phyloP scores from a whole-genome alignment of 768 basidiomycete species.

The Trametes meyenii region DNA sequence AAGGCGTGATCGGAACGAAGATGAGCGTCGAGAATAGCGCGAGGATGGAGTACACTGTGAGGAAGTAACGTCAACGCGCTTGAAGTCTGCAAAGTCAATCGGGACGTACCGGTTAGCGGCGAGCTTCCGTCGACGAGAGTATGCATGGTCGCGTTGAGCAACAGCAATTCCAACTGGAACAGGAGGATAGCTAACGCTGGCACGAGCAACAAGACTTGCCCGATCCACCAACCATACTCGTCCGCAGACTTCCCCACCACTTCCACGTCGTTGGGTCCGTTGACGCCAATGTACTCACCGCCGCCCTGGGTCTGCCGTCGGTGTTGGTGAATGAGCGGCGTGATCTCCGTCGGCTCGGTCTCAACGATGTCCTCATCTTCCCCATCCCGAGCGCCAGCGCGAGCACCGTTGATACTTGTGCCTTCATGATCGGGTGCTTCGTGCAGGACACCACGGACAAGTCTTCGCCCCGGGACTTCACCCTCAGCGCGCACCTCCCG shows the following conservation, averaged over 20 bases:
- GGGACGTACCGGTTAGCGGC: constrained; percentile 48
- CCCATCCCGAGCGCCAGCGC: constrained; percentile 20
- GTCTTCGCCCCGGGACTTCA: constrained; percentile 16
- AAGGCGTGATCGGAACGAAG: constrained; percentile 64
- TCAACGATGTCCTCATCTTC: constrained; percentile 32
- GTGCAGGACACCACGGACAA: constrained; percentile 30
- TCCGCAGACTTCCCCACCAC: constrained; percentile 22
- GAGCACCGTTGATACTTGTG: background rate
- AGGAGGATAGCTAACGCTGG: constrained; percentile 56
- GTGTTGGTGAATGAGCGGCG: constrained; percentile 52
- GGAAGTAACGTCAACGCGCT: background rate
- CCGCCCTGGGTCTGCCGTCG: constrained; percentile 23
- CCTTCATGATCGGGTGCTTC: constrained; percentile 17
- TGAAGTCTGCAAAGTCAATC: background rate
- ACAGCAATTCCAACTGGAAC: constrained; percentile 50
- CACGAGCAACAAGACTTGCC: constrained; percentile 57
- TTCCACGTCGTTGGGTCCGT: constrained; percentile 15
- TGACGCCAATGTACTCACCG: constrained; percentile 23
- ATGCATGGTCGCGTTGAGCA: constrained; percentile 54
- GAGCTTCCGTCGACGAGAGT: constrained; percentile 65
- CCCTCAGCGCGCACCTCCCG: constrained; percentile 15
- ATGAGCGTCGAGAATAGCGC: constrained; percentile 53
- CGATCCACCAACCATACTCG: constrained; percentile 56
- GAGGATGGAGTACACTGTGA: constrained; percentile 52
- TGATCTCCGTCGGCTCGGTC: constrained; percentile 54